Evolutionary conservation across 75 land plant species (phyloP), one percentile per base, ranked within the genome.

Genomic region (Cupressus sempervirens): DNA sequence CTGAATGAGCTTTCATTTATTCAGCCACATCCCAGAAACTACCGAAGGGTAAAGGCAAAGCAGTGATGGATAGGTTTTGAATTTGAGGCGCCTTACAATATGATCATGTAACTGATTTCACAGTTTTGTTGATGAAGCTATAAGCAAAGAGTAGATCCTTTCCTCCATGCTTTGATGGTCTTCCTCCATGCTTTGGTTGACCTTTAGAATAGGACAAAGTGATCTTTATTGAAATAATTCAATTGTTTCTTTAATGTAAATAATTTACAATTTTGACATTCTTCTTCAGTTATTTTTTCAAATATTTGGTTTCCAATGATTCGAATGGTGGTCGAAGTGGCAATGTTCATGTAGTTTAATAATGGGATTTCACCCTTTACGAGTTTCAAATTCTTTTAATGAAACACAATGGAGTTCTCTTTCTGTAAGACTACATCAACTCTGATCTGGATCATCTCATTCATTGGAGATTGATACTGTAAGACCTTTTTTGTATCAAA

Each of bases 21-120:
- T 45, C 81, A 79, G 62, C 83, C 30, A 52, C 52, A 7, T 82
- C 83, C 34, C 83, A 82, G 40, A 82, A 82, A 54, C 65, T 82
- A 32, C 83, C 83, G 6, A 82, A 82, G 83, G 83, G 83, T 32
- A 53, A 50, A 82, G 83, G 83, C 2, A 82, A 52, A 82, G 83
- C 83, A 16, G 23, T 35, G 38, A 82, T 50, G 83, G 83, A 82
- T 53, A 32, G 36, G 65, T 82, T 82, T 38, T 82, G 83, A 82
- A 53, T 41, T 79, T 72, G 35, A 72, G 36, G 15, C 7, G n/a
- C n/a, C 36, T 11, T 30, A 32, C 74, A 72, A 72, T 72, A 4
- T 72, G 35, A 72, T 72, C 67, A 62, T 1, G 0, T 62, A 23
- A 62, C 67, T 62, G n/a, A 29, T 26, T 62, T 26, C 23, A 62